phyloP scores from a whole-genome alignment of 192 early-diverging fungal genomes.

The Dimargaris cristalligena region DNA sequence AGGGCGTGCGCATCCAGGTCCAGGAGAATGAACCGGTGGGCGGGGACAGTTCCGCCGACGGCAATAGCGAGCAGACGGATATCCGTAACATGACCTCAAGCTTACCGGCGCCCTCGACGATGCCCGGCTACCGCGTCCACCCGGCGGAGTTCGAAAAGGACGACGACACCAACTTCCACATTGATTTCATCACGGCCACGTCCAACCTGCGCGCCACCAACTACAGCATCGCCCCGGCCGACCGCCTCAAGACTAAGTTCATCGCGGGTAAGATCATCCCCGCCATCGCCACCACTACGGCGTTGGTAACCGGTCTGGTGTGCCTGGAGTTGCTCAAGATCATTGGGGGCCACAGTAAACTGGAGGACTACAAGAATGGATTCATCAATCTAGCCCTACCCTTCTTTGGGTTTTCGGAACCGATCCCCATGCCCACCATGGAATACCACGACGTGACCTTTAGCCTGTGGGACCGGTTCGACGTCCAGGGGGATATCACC shows the following conservation, averaged over 20 bases:
- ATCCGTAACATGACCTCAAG: constrained; percentile 47
- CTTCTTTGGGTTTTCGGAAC: constrained; percentile 99
- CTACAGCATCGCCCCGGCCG: constrained; percentile 54
- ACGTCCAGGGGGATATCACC: constrained; percentile 66
- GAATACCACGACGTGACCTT: constrained; percentile 78
- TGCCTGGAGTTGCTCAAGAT: constrained; percentile 97
- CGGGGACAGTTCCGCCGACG: constrained; percentile 18
- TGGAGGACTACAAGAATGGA: constrained; percentile 98
- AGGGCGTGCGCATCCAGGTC: constrained; percentile 92
- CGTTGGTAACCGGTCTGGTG: constrained; percentile 90
- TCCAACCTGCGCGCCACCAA: constrained; percentile 86
- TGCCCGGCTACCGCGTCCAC: constrained; percentile 69
- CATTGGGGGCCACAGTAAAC: constrained; percentile 48
- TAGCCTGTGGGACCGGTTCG: constrained; percentile 93
- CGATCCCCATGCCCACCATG: constrained; percentile 72
- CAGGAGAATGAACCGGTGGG: constrained; percentile 66
- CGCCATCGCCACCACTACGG: constrained; percentile 88
- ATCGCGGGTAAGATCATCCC: constrained; percentile 85
- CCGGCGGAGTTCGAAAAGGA: constrained; percentile 99
- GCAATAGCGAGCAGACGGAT: constrained; percentile 29
- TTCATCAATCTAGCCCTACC: constrained; percentile 96
- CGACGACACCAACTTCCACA: constrained; percentile 98
- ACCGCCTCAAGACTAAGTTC: constrained; percentile 72
- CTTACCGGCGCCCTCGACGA: constrained; percentile 58
- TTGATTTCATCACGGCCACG: constrained; percentile 95